Base-by-base conservation (phyloP, 805 yeast species). In the Barnettozyma sucrosica region DNA sequence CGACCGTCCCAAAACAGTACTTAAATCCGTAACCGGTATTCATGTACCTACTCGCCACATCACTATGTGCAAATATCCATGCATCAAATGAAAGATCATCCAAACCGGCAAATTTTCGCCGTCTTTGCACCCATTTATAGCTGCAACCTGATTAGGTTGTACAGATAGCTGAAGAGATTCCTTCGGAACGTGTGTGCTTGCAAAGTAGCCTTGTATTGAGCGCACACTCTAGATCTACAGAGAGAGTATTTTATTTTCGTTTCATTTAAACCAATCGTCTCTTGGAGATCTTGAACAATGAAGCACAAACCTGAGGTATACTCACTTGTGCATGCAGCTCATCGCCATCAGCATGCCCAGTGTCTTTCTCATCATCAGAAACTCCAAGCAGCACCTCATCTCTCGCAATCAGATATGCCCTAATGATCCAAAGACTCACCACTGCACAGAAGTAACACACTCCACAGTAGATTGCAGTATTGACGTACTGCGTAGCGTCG, bases 381-480 rank as follows among this genome's bases (percentile, higher is more conserved):
- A 18, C 6, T 62, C 65, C 30, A 60, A 42, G 23, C 47, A 50
- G 18, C n/a, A 41, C 36, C 24, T 34, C 30, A 52, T 77, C 79
- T 53, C 87, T 67, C 14, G 77, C 76, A 23, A 77, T 67, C 11
- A 81, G 49, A 67, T 79, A 80, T 1, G 80, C 83, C 58, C 88
- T 68, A 46, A 80, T 55, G 3, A 77, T 30, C 45, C 74, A 62
- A 37, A 79, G 60, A 19, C 61, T 47, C 1, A 69, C 25, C 1
- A 77, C 71, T 10, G 79, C 74, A 10, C 65, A 77, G 19, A 76
- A 49, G 58, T 75, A 81, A 5, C 75, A 66, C n/a, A 68, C 58
- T 0, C 88, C 89, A 19, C 81, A 76, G 59, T 81, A 82, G 1
- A 81, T 69, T 1, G 82, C 70, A 8, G 84, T 78, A 51, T 77